Percentiles rank a stretch among this genome's conserved stretches.
These are phyloP conservation scores for Limonomyces culmigenus DNA, from an alignment of 1,284 basidiomycete genomes.

Conservation along the genomic window DNA sequence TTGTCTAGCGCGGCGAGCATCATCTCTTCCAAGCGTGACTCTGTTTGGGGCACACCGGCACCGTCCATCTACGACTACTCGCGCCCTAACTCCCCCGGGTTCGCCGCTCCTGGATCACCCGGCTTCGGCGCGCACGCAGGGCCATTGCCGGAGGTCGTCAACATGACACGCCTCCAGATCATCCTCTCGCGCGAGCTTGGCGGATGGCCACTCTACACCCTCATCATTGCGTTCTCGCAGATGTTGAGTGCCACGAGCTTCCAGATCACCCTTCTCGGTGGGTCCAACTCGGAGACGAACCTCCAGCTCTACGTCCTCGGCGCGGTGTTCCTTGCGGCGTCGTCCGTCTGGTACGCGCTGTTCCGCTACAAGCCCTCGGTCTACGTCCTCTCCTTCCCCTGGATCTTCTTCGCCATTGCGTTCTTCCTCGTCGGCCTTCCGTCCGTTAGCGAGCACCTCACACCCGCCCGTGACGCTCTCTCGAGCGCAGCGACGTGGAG, in stretches of 20 bases:
- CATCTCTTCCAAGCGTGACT: conserved; percentile 67
- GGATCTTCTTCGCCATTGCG: conserved; percentile 78
- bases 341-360: conserved; percentile 78
- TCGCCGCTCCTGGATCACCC: conserved; percentile 25
- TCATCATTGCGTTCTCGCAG: conserved; percentile 69
- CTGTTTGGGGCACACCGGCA: conserved; percentile 61
- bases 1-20: conserved; percentile 61
- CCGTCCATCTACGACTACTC: conserved; percentile 40
- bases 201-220: conserved; percentile 83
- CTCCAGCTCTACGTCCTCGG: conserved; percentile 83
- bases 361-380: conserved; percentile 81
- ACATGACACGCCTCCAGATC: conserved; percentile 72
- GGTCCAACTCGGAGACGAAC: conserved; percentile 68
- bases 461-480: conserved; percentile 43
- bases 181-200: conserved; percentile 59
- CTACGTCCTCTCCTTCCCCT: conserved; percentile 72
- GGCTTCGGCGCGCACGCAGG: conserved; percentile 21
- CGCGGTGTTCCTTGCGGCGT: conserved; percentile 70
- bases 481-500: conserved; percentile 74
- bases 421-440: conserved; percentile 85
- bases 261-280: conserved; percentile 80
- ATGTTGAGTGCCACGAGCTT: conserved; percentile 84
- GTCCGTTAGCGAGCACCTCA: conserved; percentile 49
- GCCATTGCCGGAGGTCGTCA: conserved; percentile 27
- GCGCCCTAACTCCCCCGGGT: conserved; percentile 36